phyloP scores from a whole-genome alignment of 495 filamentous ascomycete genomes.

The Penicillium bialowiezense region DNA sequence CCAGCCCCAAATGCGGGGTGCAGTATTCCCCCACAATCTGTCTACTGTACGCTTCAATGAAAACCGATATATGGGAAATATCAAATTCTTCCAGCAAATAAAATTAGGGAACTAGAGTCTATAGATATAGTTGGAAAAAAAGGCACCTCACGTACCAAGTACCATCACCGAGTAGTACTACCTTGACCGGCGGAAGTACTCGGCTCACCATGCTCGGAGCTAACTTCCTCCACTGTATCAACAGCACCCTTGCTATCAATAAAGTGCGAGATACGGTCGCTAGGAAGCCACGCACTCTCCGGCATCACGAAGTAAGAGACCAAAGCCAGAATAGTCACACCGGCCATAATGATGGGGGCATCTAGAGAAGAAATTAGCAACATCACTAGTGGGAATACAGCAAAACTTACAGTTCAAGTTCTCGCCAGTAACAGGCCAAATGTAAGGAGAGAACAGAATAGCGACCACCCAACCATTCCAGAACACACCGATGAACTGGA shows the following conservation, averaged over 20 bases:
- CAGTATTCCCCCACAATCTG: too few relatives aligned
- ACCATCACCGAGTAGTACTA: too few relatives aligned
- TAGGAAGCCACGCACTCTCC: slow-evolving; percentile 45
- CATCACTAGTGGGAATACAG: not conserved
- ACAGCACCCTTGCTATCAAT: slow-evolving; percentile 43
- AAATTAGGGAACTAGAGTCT: too few relatives aligned
- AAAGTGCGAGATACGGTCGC: slow-evolving; percentile 41
- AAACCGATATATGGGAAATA: too few relatives aligned
- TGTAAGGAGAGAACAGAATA: slow-evolving; percentile 46
- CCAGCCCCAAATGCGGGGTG: too few relatives aligned
- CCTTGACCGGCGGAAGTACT: too few relatives aligned
- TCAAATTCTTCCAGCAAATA: too few relatives aligned
- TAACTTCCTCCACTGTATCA: slow-evolving; percentile 26
- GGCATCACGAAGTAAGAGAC: slow-evolving; percentile 49
- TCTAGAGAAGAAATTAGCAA: slow-evolving; percentile 26
- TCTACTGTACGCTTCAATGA: too few relatives aligned
- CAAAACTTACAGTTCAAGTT: slow-evolving; percentile 44
- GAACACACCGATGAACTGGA: slow-evolving; percentile 47
- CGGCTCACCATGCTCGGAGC: slow-evolving; percentile 4
- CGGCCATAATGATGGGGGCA: slow-evolving; percentile 48
- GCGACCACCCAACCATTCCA: slow-evolving; percentile 53
- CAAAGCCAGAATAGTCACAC: slow-evolving; percentile 46
- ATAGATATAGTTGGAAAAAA: too few relatives aligned
- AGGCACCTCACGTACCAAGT: too few relatives aligned
- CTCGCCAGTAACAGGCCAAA: slow-evolving; percentile 41